These are phyloP conservation scores for Pichia cephalocereana DNA, from an alignment of 805 yeast genomes.

Conservation along the genomic window DNA sequence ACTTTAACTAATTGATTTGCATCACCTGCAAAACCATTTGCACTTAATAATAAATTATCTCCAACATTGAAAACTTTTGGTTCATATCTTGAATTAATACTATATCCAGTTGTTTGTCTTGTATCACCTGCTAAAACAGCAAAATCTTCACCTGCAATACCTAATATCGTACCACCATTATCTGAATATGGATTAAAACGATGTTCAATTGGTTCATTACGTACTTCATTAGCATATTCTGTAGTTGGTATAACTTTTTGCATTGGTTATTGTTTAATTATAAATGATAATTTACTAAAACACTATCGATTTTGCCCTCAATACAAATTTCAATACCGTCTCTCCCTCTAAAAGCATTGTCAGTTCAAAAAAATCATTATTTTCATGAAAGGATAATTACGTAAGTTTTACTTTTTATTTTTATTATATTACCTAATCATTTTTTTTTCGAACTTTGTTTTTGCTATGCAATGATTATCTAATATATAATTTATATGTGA, in stretches of 20 bases:
- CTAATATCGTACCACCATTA: constrained; percentile 95
- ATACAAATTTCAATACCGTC: too few species aligned
- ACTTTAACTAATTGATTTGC: constrained; percentile 76
- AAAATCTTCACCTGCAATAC: constrained; percentile 96
- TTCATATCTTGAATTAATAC: constrained; percentile 86
- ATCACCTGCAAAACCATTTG: constrained; percentile 96
- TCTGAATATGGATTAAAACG: constrained; percentile 89
- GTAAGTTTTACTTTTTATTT: too few species aligned
- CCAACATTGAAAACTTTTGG: constrained; percentile 87
- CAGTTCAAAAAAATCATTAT: too few species aligned
- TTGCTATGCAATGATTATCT: too few species aligned
- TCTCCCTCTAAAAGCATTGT: too few species aligned
- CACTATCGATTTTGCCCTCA: too few species aligned
- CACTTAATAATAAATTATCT: constrained; percentile 77
- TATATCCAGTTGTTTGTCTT: constrained; percentile 91
- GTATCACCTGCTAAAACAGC: constrained; percentile 98
- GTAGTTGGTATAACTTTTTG: constrained; percentile 25
- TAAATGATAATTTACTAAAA: too few species aligned
- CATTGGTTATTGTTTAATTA: neutral
- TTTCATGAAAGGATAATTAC: too few species aligned
- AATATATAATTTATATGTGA: too few species aligned
- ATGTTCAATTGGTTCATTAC: constrained; percentile 70
- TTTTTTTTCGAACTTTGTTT: too few species aligned
- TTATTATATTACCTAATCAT: too few species aligned
- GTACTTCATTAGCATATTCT: constrained; percentile 51